Conservation (phyloP, 306 rosid species). For the Sophora flavescens region DNA sequence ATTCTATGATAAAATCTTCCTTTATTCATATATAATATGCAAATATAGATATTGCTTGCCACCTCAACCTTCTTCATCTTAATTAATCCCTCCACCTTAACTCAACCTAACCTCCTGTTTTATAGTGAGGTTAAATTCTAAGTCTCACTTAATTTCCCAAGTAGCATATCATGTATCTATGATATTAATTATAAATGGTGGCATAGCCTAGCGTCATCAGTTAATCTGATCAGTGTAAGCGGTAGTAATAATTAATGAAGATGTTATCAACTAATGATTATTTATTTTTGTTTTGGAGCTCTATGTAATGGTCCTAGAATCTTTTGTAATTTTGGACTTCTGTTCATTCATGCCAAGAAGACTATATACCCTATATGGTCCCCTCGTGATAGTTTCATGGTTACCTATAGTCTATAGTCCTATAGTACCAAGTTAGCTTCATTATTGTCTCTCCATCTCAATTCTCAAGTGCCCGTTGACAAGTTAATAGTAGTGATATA, state of each 20-base stretch:
- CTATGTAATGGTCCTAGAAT: slow-evolving; percentile 16
- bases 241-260: slow-evolving; percentile 9
- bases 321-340: not conserved
- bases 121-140: slow-evolving; percentile 43
- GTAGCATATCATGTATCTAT: slow-evolving; percentile 22
- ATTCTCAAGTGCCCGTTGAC: slow-evolving; percentile 20
- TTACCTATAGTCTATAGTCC: not conserved
- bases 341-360: not conserved
- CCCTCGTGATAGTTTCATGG: slow-evolving; percentile 24
- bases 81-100: slow-evolving; percentile 31
- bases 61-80: slow-evolving; percentile 23
- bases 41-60: slow-evolving; percentile 42
- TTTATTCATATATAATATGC: slow-evolving; percentile 29
- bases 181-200: slow-evolving; percentile 30
- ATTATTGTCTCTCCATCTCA: not conserved
- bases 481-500: too few species aligned
- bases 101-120: slow-evolving; percentile 50
- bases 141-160: not conserved
- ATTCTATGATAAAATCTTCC: slow-evolving; percentile 32
- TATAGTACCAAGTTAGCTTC: slow-evolving; percentile 27
- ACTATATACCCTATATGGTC: slow-evolving; percentile 23
- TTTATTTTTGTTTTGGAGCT: not conserved
- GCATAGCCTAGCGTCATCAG: slow-evolving; percentile 3
- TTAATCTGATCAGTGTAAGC: slow-evolving; percentile 8
- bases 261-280: not conserved